Evolutionary conservation across 78 protist genomes (phyloP).

Genomic region (Mantamonas sphyraenae): DNA sequence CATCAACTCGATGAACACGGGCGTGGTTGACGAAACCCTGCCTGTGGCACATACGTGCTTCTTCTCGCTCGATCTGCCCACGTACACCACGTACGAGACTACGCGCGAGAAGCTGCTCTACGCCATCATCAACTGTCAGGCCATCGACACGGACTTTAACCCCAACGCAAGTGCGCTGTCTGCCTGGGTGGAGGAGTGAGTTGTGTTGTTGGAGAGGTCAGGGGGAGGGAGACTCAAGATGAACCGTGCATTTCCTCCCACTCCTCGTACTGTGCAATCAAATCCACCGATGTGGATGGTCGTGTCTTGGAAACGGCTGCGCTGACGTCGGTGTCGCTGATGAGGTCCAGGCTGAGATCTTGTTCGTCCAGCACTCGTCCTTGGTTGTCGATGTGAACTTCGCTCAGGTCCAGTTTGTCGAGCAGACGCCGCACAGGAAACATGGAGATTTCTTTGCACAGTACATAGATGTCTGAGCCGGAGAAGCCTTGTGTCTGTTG

Average conservation of each 20-base stretch:
- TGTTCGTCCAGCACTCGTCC: no score
- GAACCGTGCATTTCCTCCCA: no score
- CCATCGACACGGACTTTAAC: not conserved
- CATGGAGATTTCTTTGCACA: constrained; percentile 48
- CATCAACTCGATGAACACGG: not conserved
- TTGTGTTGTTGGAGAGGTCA: no score
- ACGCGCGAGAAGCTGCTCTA: not conserved
- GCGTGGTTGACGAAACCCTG: not conserved
- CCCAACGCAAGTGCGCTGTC: not conserved
- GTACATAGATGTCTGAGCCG: constrained; percentile 29
- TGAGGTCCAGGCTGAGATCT: no score
- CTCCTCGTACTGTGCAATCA: no score
- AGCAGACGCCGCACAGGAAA: constrained; percentile 31
- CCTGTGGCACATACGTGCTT: not conserved
- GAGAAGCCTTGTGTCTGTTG: constrained; percentile 18
- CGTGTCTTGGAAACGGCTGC: no score
- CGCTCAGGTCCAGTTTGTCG: constrained; percentile 28
- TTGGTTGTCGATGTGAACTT: no score
- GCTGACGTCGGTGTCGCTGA: no score
- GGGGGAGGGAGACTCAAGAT: no score
- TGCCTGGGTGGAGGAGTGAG: not conserved
- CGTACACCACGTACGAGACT: no score
- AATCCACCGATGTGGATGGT: no score
- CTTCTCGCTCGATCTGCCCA: not conserved
- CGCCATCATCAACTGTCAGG: not conserved